Evolutionary conservation across 768 basidiomycete genomes (phyloP).

Genomic region (Rhizopogon sp.): DNA sequence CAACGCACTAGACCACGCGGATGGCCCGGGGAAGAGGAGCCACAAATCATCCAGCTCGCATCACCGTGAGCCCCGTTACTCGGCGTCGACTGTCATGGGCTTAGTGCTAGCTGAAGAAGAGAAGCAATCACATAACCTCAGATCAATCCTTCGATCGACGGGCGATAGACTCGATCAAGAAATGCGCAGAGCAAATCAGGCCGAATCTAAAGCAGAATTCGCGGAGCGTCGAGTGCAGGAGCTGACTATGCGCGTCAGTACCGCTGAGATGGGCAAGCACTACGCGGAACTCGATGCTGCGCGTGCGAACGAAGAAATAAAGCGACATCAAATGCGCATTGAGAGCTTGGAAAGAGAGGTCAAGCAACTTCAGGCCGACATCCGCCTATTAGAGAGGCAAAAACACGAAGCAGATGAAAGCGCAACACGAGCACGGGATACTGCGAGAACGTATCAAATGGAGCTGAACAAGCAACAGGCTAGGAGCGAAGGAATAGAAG

Average conservation of each 20-base stretch:
- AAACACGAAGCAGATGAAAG: slow-evolving; percentile 38
- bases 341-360: slow-evolving; percentile 43
- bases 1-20: slow-evolving; percentile 26
- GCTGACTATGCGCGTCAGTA: slow-evolving; percentile 29
- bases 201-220: slow-evolving; percentile 43
- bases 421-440: slow-evolving; percentile 38
- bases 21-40: slow-evolving; percentile 22
- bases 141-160: slow-evolving; percentile 44
- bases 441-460: slow-evolving; percentile 37
- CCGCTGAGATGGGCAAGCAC: slow-evolving; percentile 38
- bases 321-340: slow-evolving; percentile 41
- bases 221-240: slow-evolving; percentile 47
- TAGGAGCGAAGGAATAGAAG: slow-evolving; percentile 37
- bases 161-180: slow-evolving; percentile 54
- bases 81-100: slow-evolving; percentile 32
- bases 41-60: slow-evolving; percentile 32
- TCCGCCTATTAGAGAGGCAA: slow-evolving; percentile 30
- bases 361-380: slow-evolving; percentile 26
- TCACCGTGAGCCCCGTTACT: slow-evolving; percentile 30
- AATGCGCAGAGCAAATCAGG: slow-evolving; percentile 48
- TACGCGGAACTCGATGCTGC: slow-evolving; percentile 34
- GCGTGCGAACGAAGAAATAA: slow-evolving; percentile 41
- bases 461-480: slow-evolving; percentile 41
- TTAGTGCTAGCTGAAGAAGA: slow-evolving; percentile 51
- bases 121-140: slow-evolving; percentile 50